Evolutionary conservation across 176 grass and related monocot genomes (phyloP), one percentile per base, ranked within the genome.

Genomic region (Themeda triandra): DNA sequence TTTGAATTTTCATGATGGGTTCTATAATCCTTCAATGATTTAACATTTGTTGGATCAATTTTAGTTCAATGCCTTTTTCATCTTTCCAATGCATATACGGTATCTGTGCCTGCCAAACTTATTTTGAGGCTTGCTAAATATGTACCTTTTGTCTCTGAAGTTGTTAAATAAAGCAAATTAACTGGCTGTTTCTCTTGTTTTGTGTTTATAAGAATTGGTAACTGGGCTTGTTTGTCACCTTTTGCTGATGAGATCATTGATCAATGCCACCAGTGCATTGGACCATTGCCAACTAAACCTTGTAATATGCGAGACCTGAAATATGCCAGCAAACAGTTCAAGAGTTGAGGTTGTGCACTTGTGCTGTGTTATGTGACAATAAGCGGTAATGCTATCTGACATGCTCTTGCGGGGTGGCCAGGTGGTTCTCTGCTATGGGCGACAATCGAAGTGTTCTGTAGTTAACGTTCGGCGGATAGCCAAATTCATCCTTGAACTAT

Each of bases 81-180:
- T 46, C 49, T 71, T 83, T 58, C 73, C 19, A 51, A 15, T 53
- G n/a, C 86, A 48, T 92, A 77, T 58, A 70, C 32, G 40, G 41
- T 15, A 77, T 53, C 21, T 65, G 49, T 73, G 71, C 79, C 75
- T 56, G 36, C 42, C 79, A 89, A 86, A 89, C 87, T 58, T 83
- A 13, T 89, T 85, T 69, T 51, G 74, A 56, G 45, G 59, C 69
- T 70, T 36, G 79, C 62, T 33, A 67, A 29, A 79, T 29, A 62
- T 83, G 58, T 67, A 18, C 33, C 37, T 39, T 77, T 31, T 18
- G 51, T 63, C 73, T 33, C 46, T 69, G n/a, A 74, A 87, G 17
- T 73, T 78, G 59, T 82, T 73, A 63, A 92, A 92, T 89, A 89
- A 92, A 86, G 15, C 31, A 79, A 81, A 83, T 88, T 71, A 78